Evolutionary conservation across 768 basidiomycete species (phyloP), one percentile per base, ranked within the genome.

Genomic region (Pisolithus sp.): DNA sequence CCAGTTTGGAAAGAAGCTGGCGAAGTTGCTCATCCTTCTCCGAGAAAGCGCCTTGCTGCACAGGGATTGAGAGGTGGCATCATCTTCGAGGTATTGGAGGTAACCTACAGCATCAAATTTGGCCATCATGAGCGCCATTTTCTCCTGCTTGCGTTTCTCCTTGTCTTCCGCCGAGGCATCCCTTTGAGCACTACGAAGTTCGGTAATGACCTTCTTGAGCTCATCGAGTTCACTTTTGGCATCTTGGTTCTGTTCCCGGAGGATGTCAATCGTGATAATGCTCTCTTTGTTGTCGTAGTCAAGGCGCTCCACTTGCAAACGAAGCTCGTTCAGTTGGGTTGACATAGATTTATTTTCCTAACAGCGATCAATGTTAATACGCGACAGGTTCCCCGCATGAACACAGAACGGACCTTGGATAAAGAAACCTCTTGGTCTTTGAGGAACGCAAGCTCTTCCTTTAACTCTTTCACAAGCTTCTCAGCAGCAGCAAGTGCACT

Each of bases 121-220:
- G 53, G 95, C 92, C 95, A 99, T 97, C 92, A 99, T 96, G 58
- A 93, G 76, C 8, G 92, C 93, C 89, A 99, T 91, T 79, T 97
- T 97, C 75, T 98, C 95, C 63, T 95, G 93, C 71, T 98, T 98
- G 68, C 89, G 83, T 77, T 92, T 96, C 77, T 99, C 96, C 73
- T 94, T 97, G 67, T 97, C 96, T 68, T 98, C 96, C 30, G 85
- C 85, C 37, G 86, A 85, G 15, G 86, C 81, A 54, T 90, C 89
- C 69, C 86, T 89, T 69, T 93, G 89, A 12, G 83, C 77, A 34
- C 76, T 73, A 73, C 90, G 93, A 58, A 92, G 70, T 44, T 93
- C 91, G 17, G 78, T 69, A 52, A 93, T 78, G 56, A 82, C 80
- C 70, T 82, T 86, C 75, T 78, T 83, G 40, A 98, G 76, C 62